A percentile compares a stretch with the other conserved stretches of the same genome.
These are phyloP conservation scores for Cicer pinnatifidum DNA, from an alignment of 306 rosid genomes.

Conservation along the genomic window DNA sequence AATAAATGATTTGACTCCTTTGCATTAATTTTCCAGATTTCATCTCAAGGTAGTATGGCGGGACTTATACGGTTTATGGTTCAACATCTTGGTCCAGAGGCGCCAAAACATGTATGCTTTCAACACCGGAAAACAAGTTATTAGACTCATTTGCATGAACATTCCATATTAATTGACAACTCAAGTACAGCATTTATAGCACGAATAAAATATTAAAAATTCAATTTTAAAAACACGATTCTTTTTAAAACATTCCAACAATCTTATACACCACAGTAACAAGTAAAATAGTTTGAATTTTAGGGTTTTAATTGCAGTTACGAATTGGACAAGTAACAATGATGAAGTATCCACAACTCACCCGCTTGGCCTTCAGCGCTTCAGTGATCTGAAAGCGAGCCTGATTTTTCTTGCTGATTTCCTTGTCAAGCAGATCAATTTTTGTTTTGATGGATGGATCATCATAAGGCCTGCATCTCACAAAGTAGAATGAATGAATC, in stretches of 20 bases:
- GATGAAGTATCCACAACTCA: conserved; percentile 53
- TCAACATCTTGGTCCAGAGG: neutral
- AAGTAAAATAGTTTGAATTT: neutral
- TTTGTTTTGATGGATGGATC: conserved; percentile 79
- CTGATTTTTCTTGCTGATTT: conserved; percentile 71
- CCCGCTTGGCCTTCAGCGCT: conserved; percentile 86
- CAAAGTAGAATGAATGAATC: conserved; percentile 70
- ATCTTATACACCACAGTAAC: neutral
- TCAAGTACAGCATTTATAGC: neutral
- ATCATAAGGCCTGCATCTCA: conserved; percentile 67
- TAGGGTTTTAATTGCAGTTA: neutral
- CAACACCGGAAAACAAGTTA: neutral
- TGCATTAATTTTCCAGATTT: neutral
- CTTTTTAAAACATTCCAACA: neutral
- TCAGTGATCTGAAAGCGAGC: conserved; percentile 74
- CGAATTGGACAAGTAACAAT: conserved; percentile 13
- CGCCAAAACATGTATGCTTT: neutral
- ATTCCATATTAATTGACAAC: neutral
- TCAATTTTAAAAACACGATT: neutral
- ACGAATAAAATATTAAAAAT: neutral
- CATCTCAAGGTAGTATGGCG: neutral
- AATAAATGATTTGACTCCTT: conserved; percentile 25
- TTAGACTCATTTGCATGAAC: conserved; percentile 9
- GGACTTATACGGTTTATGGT: too few species aligned
- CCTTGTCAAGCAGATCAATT: conserved; percentile 68